phyloP scores from a whole-genome alignment of 148 eudicot genomes.

The Polygonum maritimum region DNA sequence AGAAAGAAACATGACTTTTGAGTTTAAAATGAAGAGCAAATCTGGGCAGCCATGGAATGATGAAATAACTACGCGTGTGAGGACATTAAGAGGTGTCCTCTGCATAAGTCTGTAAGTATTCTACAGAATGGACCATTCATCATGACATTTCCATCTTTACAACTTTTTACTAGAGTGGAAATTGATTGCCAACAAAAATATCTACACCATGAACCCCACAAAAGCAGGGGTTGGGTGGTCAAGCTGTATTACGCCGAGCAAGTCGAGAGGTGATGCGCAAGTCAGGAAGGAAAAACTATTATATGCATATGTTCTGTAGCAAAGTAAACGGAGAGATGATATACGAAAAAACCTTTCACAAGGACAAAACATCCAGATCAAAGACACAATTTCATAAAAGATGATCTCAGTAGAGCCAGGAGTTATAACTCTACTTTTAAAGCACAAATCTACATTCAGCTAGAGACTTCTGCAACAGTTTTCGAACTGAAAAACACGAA shows the following conservation, averaged over 20 bases:
- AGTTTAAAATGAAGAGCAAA: not conserved
- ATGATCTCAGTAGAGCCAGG: not conserved
- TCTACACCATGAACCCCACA: too few relatives aligned
- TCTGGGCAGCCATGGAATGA: not conserved
- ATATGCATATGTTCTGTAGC: not conserved
- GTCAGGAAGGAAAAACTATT: too few relatives aligned
- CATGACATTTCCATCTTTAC: not conserved
- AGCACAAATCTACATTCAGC: not conserved
- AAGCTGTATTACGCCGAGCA: too few relatives aligned
- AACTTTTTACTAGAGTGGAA: not conserved
- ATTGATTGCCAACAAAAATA: not conserved
- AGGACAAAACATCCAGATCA: not conserved
- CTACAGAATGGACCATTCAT: not conserved
- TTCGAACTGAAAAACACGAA: not conserved
- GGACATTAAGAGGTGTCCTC: not conserved
- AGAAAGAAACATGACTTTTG: not conserved
- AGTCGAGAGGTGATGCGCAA: too few relatives aligned
- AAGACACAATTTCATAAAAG: not conserved
- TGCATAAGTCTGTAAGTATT: not conserved
- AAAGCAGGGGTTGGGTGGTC: too few relatives aligned
- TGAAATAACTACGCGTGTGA: not conserved
- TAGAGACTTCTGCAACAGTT: not conserved
- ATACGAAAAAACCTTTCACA: not conserved
- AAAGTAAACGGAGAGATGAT: not conserved
- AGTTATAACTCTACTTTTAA: not conserved